These are phyloP conservation scores for Claviceps pazoutovae DNA, from an alignment of 2,329 filamentous ascomycete species.

Conservation along the genomic window DNA sequence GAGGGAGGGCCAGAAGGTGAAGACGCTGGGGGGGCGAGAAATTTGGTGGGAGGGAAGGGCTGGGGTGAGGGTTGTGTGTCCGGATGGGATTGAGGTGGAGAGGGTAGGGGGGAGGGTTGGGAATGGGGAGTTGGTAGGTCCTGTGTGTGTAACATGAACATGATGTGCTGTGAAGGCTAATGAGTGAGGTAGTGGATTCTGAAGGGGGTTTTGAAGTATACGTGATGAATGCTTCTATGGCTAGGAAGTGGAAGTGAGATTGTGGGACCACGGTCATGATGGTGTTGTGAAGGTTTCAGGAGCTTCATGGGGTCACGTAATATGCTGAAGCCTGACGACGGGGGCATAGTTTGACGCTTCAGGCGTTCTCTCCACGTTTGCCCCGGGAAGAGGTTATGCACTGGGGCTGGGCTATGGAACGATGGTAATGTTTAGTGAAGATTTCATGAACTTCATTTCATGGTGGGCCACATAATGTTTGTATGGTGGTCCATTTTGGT, in stretches of 20 bases:
- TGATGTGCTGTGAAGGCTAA: not conserved
- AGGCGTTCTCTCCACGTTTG: too few relatives aligned
- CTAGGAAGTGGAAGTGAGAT: too few relatives aligned
- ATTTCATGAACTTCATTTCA: too few relatives aligned
- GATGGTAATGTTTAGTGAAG: too few relatives aligned
- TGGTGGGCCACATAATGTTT: too few relatives aligned
- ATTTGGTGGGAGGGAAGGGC: conserved; percentile 73
- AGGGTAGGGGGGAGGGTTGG: conserved; percentile 60
- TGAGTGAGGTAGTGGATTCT: conserved; percentile 44
- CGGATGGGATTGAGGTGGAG: conserved; percentile 64
- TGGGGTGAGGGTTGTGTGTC: conserved; percentile 59
- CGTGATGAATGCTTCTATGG: conserved; percentile 3
- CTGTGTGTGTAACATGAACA: not conserved
- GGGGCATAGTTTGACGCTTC: too few relatives aligned
- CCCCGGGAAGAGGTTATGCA: too few relatives aligned
- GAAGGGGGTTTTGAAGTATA: conserved; percentile 36
- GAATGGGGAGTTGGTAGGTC: conserved; percentile 66
- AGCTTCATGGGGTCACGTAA: not conserved
- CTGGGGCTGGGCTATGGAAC: too few relatives aligned
- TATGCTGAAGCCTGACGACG: too few relatives aligned
- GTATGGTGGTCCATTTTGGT: too few relatives aligned
- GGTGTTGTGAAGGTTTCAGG: not conserved
- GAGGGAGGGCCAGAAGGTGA: conserved; percentile 49
- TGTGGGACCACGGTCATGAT: not conserved
- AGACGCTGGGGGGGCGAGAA: conserved; percentile 49